Conservation (phyloP, 139 green algal species). For the Coelastrella sp. region DNA sequence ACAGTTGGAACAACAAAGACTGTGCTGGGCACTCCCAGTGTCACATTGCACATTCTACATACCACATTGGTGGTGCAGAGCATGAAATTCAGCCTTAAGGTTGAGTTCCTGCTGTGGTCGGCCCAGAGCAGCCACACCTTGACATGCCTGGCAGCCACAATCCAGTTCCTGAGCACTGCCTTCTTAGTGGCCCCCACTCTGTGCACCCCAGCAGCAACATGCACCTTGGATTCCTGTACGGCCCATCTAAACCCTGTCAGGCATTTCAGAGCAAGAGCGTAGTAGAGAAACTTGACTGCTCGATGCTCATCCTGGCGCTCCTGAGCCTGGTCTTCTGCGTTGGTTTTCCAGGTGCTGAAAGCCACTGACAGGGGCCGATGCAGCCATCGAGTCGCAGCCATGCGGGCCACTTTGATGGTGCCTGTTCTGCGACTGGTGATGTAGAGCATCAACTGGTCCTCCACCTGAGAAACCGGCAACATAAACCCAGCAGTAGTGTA, state of each 20-base stretch:
- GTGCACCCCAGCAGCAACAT: slow-evolving; percentile 13
- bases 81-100: no score
- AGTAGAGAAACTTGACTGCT: slow-evolving; percentile 17
- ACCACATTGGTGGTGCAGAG: no score
- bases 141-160: background rate
- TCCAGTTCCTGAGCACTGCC: slow-evolving; percentile 4
- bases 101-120: no score
- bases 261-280: slow-evolving; percentile 5
- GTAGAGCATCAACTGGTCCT: background rate
- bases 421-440: background rate
- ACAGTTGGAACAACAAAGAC: no score
- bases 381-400: background rate
- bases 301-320: slow-evolving; percentile 20
- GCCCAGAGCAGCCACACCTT: slow-evolving; percentile 1
- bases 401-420: background rate
- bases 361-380: slow-evolving; percentile 16
- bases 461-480: background rate
- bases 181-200: background rate
- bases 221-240: background rate
- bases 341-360: slow-evolving; percentile 13
- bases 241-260: slow-evolving; percentile 34
- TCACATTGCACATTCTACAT: background rate
- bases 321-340: background rate
- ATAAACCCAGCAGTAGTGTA: no score
- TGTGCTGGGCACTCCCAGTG: background rate